Evolutionary conservation across 257 asterid species (phyloP), one percentile per base, ranked within the genome.

Genomic region (Jaltomata sinuosa): DNA sequence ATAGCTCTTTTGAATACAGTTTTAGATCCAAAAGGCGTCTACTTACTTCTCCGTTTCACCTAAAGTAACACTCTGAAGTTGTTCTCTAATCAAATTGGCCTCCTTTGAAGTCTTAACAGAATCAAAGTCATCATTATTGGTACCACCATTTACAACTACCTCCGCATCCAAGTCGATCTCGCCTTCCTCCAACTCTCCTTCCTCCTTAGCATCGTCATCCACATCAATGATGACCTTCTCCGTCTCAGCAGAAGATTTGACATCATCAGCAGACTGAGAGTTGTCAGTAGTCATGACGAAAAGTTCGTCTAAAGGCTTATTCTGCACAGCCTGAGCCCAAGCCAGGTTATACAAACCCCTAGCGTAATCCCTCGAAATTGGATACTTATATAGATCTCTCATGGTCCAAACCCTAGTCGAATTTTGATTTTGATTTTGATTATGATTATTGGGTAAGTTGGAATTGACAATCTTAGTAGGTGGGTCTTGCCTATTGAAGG

Each of bases 91-190:
- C 12, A 71, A 88, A 88, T 89, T 89, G 64, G 91, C 86, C 84
- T 88, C 91, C 85, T 57, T 69, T n/a, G 79, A 88, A 59, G 71
- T 72, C 81, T 82, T 87, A 64, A 22, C 79, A 55, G 68, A 87
- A 34, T 62, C 22, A 71, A 85, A 53, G 54, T 81, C 87, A 27
- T 79, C 32, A 83, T 78, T 79, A 36, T 32, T 55, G 83, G 38
- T 64, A 65, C 15, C 80, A 74, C 32, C 32, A 76, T 80, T 83
- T 25, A 84, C 78, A 76, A 81, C 87, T 42, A 84, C 77, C n/a
- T 91, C 98, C n/a, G 94, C 90, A 85, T 94, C 99, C 96, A 94
- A 91, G 89, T 97, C 99, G 90, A 97, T 97, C 89, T 97, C 99
- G 25, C 99, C 99, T 89, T 95, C 99, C 91, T 95, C 99, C 93